Evolutionary conservation across 495 filamentous ascomycete genomes (phyloP).

Genomic region (Geoglossum glabrum): DNA sequence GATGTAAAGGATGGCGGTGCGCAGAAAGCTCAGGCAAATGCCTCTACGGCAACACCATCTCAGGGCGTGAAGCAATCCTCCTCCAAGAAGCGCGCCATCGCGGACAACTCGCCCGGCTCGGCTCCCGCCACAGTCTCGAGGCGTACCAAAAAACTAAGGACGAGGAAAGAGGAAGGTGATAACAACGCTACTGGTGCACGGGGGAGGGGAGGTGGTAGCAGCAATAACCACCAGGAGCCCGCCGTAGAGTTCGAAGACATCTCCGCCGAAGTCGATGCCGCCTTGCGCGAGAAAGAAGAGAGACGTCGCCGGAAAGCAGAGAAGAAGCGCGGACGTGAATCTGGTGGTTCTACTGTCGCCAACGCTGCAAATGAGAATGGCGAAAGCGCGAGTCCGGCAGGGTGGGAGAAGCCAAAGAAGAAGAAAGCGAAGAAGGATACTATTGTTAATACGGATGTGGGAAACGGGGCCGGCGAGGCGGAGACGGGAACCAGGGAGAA

Average conservation of each 20-base stretch:
- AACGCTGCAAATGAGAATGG: constrained; percentile 18
- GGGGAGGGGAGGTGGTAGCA: neutral
- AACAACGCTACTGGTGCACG: neutral
- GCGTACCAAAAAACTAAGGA: neutral
- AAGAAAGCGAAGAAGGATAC: neutral
- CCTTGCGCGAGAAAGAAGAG: constrained; percentile 18
- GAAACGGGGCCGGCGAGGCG: neutral
- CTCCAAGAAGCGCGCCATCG: neutral
- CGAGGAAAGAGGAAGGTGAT: neutral
- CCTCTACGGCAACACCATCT: neutral
- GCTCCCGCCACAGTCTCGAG: neutral
- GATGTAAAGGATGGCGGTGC: neutral
- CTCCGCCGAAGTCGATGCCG: constrained; percentile 17
- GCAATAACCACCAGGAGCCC: neutral
- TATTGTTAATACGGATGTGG: neutral
- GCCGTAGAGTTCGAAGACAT: constrained; percentile 19
- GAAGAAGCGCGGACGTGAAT: neutral
- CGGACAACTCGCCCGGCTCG: neutral
- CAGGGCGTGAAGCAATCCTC: neutral
- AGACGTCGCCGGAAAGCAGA: constrained; percentile 13
- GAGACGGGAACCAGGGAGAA: neutral
- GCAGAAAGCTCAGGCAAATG: constrained; percentile 8
- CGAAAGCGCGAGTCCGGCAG: too few species aligned
- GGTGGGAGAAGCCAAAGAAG: neutral
- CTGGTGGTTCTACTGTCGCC: constrained; percentile 1